phyloP scores from a whole-genome alignment of 164 flowering plant species.

The Magnolia changhungtana region DNA sequence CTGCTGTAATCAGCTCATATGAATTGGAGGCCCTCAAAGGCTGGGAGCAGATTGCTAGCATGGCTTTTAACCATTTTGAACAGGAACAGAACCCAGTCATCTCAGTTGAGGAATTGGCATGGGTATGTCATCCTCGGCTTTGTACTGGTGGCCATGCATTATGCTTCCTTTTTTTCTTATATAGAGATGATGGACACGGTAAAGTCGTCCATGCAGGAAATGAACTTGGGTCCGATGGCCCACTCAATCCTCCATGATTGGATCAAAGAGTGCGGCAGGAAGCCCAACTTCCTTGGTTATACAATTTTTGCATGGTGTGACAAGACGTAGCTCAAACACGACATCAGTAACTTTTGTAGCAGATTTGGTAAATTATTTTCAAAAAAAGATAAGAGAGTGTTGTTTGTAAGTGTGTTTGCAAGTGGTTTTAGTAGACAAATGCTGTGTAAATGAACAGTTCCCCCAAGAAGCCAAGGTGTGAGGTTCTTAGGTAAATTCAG shows the following conservation, averaged over 20 bases:
- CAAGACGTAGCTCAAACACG: conserved; percentile 62
- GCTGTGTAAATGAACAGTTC: too few species aligned
- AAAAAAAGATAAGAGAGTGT: neutral
- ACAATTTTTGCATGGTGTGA: conserved; percentile 92
- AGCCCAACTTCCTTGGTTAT: conserved; percentile 79
- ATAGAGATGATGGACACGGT: neutral
- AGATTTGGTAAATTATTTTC: neutral
- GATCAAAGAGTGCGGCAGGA: conserved; percentile 73
- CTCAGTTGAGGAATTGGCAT: conserved; percentile 74
- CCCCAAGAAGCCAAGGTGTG: too few species aligned
- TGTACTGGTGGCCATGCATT: neutral
- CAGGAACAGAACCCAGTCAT: conserved; percentile 71
- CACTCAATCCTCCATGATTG: conserved; percentile 66
- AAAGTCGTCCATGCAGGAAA: conserved; percentile 51
- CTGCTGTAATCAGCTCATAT: conserved; percentile 83
- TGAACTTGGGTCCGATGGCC: conserved; percentile 69
- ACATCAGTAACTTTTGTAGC: conserved; percentile 32
- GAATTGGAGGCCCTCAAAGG: conserved; percentile 85
- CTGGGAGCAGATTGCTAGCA: conserved; percentile 74
- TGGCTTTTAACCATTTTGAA: conserved; percentile 76
- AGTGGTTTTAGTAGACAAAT: too few species aligned
- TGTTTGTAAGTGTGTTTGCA: too few species aligned
- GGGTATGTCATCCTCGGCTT: conserved; percentile 37
- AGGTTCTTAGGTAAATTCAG: too few species aligned
- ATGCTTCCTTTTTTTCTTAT: neutral